Percentiles rank a stretch among this genome's conserved stretches.
These are phyloP conservation scores for Yarrowia galli DNA, from an alignment of 1,139 yeast species.

Conservation along the genomic window DNA sequence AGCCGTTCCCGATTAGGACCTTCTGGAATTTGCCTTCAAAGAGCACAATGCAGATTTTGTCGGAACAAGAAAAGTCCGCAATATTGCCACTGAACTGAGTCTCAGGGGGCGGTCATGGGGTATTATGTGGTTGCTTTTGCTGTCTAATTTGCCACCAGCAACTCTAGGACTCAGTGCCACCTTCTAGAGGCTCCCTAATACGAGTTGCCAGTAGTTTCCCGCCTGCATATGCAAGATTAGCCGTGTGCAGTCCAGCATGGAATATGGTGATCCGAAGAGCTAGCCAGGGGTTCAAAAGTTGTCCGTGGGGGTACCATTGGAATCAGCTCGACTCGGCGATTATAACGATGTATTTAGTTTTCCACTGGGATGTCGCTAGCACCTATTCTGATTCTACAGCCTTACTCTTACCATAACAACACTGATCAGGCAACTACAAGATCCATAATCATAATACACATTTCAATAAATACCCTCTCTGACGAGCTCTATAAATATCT, in stretches of 20 bases:
- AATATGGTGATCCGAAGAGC: not conserved
- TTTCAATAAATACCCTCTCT: slow-evolving; percentile 19
- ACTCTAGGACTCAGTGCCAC: not conserved
- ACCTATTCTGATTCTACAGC: no score
- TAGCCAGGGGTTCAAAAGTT: not conserved
- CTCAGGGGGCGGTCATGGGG: not conserved
- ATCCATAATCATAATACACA: not conserved
- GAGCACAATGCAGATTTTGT: not conserved
- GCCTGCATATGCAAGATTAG: no score
- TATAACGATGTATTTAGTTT: not conserved
- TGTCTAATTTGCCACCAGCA: not conserved
- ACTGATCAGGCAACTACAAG: no score
- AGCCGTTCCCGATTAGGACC: slow-evolving; percentile 4
- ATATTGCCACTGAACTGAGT: not conserved
- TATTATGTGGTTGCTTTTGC: not conserved
- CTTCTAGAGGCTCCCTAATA: no score
- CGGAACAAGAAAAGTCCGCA: not conserved
- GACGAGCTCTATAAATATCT: slow-evolving; percentile 30
- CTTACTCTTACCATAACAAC: no score
- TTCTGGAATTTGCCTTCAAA: slow-evolving; percentile 8
- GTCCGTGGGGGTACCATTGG: not conserved
- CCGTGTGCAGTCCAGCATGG: not conserved
- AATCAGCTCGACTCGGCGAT: not conserved
- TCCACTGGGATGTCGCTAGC: not conserved
- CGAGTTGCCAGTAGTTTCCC: no score